Conservation (phyloP, 306 rosid genomes). For the Glycine soja region DNA sequence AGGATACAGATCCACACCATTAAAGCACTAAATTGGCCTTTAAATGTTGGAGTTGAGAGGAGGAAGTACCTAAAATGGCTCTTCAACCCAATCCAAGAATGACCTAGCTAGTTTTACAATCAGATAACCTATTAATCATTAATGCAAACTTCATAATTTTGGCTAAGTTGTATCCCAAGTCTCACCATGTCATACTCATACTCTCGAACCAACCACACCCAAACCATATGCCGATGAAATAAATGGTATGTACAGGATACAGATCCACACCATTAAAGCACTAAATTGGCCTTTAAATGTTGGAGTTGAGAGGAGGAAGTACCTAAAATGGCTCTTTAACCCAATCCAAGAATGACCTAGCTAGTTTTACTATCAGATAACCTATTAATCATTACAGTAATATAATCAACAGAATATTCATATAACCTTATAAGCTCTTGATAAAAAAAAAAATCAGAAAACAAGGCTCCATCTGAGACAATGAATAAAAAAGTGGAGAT, state of each 20-base stretch:
- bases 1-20: background rate
- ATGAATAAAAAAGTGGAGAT: slow-evolving; percentile 26
- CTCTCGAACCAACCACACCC: background rate
- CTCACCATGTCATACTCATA: background rate
- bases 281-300: background rate
- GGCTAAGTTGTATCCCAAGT: background rate
- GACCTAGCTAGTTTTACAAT: background rate
- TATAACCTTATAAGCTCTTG: background rate
- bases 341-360: slow-evolving; percentile 4
- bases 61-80: background rate
- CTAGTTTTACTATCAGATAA: background rate
- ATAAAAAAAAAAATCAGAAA: slow-evolving; percentile 23
- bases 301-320: background rate
- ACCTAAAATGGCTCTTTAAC: slow-evolving; percentile 7
- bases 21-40: slow-evolving; percentile 5
- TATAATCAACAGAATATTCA: background rate
- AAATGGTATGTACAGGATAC: background rate
- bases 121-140: too few relatives aligned
- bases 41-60: background rate
- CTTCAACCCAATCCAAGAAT: slow-evolving; percentile 27
- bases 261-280: background rate
- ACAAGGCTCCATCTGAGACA: slow-evolving; percentile 16
- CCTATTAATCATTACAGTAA: too few relatives aligned
- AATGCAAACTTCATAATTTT: background rate
- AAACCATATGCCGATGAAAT: background rate